Conservation (phyloP, 108 stramenopile species). For the Licmophora abbreviata region DNA sequence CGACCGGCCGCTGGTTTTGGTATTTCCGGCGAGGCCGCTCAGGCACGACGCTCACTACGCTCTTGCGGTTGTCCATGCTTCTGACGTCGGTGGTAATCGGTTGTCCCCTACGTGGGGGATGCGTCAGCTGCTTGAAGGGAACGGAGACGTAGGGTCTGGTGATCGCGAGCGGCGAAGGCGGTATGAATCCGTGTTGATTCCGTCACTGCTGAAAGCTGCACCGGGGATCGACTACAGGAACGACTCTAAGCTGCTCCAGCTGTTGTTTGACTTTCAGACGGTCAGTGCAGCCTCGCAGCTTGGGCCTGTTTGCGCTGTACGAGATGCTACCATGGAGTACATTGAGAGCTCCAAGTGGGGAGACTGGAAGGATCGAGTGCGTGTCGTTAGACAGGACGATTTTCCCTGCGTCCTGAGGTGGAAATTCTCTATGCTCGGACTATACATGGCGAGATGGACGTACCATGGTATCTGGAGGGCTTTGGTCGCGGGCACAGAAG, state of each 20-base stretch:
- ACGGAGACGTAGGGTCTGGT: slow-evolving; percentile 1
- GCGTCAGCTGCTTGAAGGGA: slow-evolving; percentile 31
- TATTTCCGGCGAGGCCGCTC: slow-evolving; percentile 56
- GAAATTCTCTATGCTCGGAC: slow-evolving; percentile 38
- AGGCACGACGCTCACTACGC: slow-evolving; percentile 59
- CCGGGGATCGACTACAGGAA: slow-evolving; percentile 18
- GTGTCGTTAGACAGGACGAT: slow-evolving; percentile 13
- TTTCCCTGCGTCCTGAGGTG: slow-evolving; percentile 5
- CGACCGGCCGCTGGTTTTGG: slow-evolving; percentile 35
- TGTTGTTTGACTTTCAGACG: slow-evolving; percentile 57
- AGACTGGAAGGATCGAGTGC: slow-evolving; percentile 21
- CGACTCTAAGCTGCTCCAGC: slow-evolving; percentile 23
- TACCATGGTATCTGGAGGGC: slow-evolving; percentile 46
- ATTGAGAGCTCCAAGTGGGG: slow-evolving; percentile 19
- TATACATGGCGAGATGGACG: slow-evolving; percentile 47
- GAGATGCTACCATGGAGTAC: slow-evolving; percentile 26
- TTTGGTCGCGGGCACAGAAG: slow-evolving; percentile 24
- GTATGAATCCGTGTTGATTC: slow-evolving; percentile 23
- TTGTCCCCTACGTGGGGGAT: slow-evolving; percentile 44
- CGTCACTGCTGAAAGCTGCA: slow-evolving; percentile 34
- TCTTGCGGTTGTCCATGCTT: slow-evolving; percentile 45
- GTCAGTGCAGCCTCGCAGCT: slow-evolving; percentile 38
- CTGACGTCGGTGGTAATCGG: slow-evolving; percentile 22
- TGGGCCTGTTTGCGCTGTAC: slow-evolving; percentile 23
- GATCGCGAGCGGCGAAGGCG: slow-evolving; percentile 10